phyloP scores from a whole-genome alignment of 1,139 yeast genomes.

The Dujonia santamariae region DNA sequence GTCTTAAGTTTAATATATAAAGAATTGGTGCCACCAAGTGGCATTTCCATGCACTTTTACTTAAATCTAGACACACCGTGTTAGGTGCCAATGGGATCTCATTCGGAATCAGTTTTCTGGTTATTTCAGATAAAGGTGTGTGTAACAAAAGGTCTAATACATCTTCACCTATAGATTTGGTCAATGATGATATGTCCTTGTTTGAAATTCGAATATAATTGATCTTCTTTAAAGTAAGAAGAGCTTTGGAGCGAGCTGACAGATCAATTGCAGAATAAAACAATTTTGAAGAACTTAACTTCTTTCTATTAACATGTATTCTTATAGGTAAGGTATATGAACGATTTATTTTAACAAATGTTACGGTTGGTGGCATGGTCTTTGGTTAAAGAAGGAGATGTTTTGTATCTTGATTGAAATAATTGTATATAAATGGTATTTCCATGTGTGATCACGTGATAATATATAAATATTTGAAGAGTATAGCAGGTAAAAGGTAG shows the following conservation, averaged over 20 bases:
- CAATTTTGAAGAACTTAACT: slow-evolving; percentile 9
- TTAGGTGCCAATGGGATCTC: slow-evolving; percentile 5
- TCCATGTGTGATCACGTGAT: too few species aligned
- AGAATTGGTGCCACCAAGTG: slow-evolving; percentile 10
- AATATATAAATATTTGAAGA: too few species aligned
- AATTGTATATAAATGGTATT: too few species aligned
- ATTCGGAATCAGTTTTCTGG: slow-evolving; percentile 1
- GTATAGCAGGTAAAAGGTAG: too few species aligned
- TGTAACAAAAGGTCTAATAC: slow-evolving; percentile 8
- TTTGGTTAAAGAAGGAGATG: too few species aligned
- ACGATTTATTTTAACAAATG: slow-evolving; percentile 12
- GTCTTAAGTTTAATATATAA: slow-evolving; percentile 10
- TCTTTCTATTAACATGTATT: slow-evolving; percentile 14
- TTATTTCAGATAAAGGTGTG: slow-evolving; percentile 8
- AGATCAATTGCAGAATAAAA: slow-evolving; percentile 13
- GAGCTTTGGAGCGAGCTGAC: slow-evolving; percentile 10
- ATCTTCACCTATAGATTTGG: slow-evolving; percentile 10
- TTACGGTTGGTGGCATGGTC: slow-evolving; percentile 8
- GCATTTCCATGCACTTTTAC: slow-evolving; percentile 12
- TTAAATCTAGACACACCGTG: slow-evolving; percentile 9
- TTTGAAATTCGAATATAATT: slow-evolving; percentile 15
- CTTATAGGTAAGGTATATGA: slow-evolving; percentile 12
- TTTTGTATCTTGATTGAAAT: too few species aligned
- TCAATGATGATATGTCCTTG: slow-evolving; percentile 12
- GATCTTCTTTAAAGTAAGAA: slow-evolving; percentile 13